Percentiles rank a stretch among this genome's conserved stretches.
Conservation (phyloP, 2,329 filamentous ascomycete genomes). For the Sphaceloma murrayae region DNA sequence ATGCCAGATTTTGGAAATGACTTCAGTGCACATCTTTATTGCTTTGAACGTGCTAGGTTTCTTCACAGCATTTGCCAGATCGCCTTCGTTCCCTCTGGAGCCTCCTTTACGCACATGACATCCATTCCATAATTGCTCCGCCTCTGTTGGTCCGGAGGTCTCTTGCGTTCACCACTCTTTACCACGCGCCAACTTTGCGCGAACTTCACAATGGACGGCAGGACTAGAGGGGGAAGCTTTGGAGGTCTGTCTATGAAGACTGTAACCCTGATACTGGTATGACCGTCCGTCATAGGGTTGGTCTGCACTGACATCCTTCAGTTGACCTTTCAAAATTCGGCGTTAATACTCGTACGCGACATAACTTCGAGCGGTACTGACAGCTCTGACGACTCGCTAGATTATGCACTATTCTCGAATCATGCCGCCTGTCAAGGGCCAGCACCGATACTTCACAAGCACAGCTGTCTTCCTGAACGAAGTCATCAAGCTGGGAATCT, state of each 20-base stretch:
- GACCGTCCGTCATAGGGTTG: conserved; percentile 20
- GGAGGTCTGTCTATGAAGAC: conserved; percentile 58
- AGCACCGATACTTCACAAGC: conserved; percentile 85
- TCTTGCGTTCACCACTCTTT: too few relatives aligned
- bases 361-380: background rate
- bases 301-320: conserved; percentile 28
- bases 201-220: conserved; percentile 16
- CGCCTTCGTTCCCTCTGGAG: too few relatives aligned
- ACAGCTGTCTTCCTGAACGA: conserved; percentile 93
- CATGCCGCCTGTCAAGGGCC: conserved; percentile 75
- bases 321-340: conserved; percentile 74
- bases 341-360: conserved; percentile 56
- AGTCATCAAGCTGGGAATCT: conserved; percentile 78
- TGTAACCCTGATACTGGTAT: conserved; percentile 55
- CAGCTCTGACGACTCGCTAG: conserved; percentile 36
- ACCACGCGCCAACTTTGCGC: background rate
- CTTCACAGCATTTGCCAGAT: too few relatives aligned
- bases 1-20: too few relatives aligned
- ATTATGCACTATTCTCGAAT: conserved; percentile 91
- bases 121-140: too few relatives aligned
- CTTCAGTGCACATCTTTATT: too few relatives aligned
- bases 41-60: too few relatives aligned
- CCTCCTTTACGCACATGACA: too few relatives aligned
- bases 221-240: conserved; percentile 24
- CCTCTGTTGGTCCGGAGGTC: too few relatives aligned